Evolutionary conservation across 2,329 filamentous ascomycete genomes (phyloP).

Genomic region (Aureobasidium musti): DNA sequence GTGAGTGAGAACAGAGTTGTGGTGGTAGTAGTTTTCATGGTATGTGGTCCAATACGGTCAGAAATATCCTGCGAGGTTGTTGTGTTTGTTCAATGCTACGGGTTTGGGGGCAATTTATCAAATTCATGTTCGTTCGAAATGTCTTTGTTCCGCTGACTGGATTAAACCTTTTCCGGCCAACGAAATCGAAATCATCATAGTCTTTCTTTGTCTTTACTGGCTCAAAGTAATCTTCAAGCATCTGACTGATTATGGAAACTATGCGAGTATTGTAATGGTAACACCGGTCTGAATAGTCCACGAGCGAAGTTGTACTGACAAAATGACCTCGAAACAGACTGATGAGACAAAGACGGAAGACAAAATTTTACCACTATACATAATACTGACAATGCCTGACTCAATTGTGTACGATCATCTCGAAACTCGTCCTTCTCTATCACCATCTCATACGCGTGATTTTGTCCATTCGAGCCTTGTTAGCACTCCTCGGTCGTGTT

Average conservation of each 20-base stretch:
- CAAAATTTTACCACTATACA: too few species aligned
- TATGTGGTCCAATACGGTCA: not conserved
- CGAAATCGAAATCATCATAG: not conserved
- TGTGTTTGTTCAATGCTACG: not conserved
- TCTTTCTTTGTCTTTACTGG: not conserved
- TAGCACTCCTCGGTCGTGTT: not conserved
- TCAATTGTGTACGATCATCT: not conserved
- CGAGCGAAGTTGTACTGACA: too few species aligned
- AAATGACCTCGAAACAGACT: too few species aligned
- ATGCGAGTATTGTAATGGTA: too few species aligned
- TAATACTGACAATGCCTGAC: too few species aligned
- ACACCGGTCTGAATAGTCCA: too few species aligned
- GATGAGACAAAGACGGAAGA: too few species aligned
- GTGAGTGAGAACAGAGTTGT: not conserved
- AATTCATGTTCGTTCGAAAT: too few species aligned
- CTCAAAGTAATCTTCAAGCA: not conserved
- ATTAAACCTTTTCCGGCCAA: not conserved
- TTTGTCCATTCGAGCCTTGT: not conserved
- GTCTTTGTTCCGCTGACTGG: not conserved
- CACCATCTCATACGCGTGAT: not conserved
- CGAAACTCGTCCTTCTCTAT: not conserved
- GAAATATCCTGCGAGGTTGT: not conserved
- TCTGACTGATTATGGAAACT: too few species aligned
- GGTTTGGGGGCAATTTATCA: not conserved
- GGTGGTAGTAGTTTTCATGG: not conserved